Evolutionary conservation across 2,329 filamentous ascomycete genomes (phyloP), one percentile per base, ranked within the genome.

Genomic region (Arthrinium phaeospermum): DNA sequence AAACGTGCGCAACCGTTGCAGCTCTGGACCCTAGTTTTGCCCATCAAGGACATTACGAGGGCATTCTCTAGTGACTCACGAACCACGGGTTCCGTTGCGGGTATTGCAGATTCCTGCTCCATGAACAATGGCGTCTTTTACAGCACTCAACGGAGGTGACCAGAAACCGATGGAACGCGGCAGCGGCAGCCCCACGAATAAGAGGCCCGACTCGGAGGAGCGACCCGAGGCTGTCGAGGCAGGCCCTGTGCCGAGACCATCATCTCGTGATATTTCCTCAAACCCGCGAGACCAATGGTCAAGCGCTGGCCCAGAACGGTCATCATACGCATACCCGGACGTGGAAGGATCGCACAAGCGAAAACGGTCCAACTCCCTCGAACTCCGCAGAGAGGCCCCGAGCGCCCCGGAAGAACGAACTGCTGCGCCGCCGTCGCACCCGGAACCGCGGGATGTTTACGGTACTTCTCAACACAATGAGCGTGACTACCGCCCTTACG

Each of bases 331-430:
- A 49, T 85, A 86, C 76, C 75, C 85, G 7, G 84, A 87, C 45
- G 78, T 80, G n/a, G 88, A 91, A 47, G 79, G 77, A 22, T 82
- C 87, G 24, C 87, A 90, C 76, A 92, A 92, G 82, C 89, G 91
- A 77, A 96, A 94, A 81, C 89, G 93, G 73, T 94, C 93, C 8
- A 83, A 86, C 67, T 93, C 92, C 7, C 81, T 85, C 49, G 91
- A 91, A 71, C 80, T 80, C 8, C 79, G 82, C 71, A 82, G 83
- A 75, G 85, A 86, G 70, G 74, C 73, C 34, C 75, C 72, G 51
- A 74, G 69, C 41, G 34, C 71, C 12, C 77, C 76, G 68, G 73
- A 83, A 74, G 81, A 77, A 74, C 80, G 78, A 75, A 80, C 74
- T 73, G 80, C 77, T 72, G 84, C 83, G 57, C 84, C 82, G 14